Base-by-base conservation (phyloP, 805 yeast species). In the Spathaspora sp. region DNA sequence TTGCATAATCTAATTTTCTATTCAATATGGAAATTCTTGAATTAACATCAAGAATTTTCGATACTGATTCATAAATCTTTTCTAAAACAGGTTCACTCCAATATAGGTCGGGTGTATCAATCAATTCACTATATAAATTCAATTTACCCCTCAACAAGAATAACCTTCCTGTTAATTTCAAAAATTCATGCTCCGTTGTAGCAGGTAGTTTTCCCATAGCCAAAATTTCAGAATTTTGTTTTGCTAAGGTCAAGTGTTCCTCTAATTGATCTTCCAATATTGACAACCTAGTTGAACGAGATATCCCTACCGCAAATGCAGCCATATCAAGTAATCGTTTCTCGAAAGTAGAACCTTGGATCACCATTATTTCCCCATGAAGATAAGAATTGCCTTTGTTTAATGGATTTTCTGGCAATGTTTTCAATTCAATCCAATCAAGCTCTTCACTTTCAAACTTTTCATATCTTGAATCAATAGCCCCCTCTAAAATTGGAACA, bases 61-160 rank as follows among this genome's bases (percentile, higher is more conserved):
- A 86, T 7, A 89, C 83, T 17, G 81, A 77, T 47, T 83, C 80
- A 66, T 89, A 92, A 9, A 90, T 82, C 49, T 77, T 77, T 62
- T 92, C 97, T 49, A 92, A 72, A 32, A 83, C 82, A 1, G 97
- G 96, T 62, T 91, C 97, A 45, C 89, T 80, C 97, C 97, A 92
- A 67, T 91, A 92, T 43, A 90, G 69, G 65, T 92, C 97, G 0
- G 97, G 97, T 0, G 96, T 89, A 59, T 91, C 97, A 29, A 89
- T 89, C 53, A 92, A 76, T 61, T 91, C 97, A 9, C 93, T 87
- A 66, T 92, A 90, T 31, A 92, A 70, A 59, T 92, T 92, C 57
- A 92, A 75, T 57, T 86, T 86, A 1, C 96, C 97, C 53, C 97
- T 73, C 12, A 92, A 72, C 43, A 89, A 70, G 56, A 92, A 80